A percentile compares a stretch with the other conserved stretches of the same genome.
Conservation (phyloP, 2,329 filamentous ascomycete genomes). For the Teratosphaeriaceae sp. region DNA sequence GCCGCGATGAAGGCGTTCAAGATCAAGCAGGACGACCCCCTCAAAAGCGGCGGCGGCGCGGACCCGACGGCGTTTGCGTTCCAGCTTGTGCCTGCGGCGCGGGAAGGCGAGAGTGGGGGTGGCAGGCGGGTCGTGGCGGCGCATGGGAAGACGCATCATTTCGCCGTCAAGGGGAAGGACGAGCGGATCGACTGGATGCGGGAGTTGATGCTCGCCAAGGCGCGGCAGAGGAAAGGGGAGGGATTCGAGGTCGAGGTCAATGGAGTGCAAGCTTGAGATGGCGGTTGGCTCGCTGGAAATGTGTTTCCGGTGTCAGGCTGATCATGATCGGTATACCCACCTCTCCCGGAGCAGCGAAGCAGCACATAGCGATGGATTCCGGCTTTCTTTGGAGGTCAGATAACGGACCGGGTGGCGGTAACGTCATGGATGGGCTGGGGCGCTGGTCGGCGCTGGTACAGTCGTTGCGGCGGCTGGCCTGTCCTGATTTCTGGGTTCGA, state of each 20-base stretch:
- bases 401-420: not conserved
- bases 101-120: slow-evolving; percentile 39
- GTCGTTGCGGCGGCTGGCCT: slow-evolving; percentile 2
- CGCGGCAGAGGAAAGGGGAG: slow-evolving; percentile 73
- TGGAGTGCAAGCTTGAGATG: slow-evolving; percentile 36
- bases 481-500: not conserved
- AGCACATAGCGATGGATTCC: not conserved
- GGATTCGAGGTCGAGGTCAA: slow-evolving; percentile 79
- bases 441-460: not conserved
- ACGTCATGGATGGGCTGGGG: not conserved
- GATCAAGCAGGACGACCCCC: slow-evolving; percentile 46
- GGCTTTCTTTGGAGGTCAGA: not conserved
- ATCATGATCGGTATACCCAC: not conserved
- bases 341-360: not conserved
- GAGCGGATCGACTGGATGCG: slow-evolving; percentile 97
- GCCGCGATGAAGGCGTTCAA: slow-evolving; percentile 78
- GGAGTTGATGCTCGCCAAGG: slow-evolving; percentile 86
- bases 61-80: slow-evolving; percentile 64
- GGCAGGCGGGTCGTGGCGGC: slow-evolving; percentile 24
- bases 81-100: slow-evolving; percentile 68
- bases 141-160: slow-evolving; percentile 78
- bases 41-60: slow-evolving; percentile 39
- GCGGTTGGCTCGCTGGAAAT: no score
- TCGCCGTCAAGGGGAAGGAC: slow-evolving; percentile 79
- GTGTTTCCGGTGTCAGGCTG: not conserved